These are phyloP conservation scores for Sclerotinia subarctica DNA, from an alignment of 2,329 filamentous ascomycete species.

Conservation along the genomic window DNA sequence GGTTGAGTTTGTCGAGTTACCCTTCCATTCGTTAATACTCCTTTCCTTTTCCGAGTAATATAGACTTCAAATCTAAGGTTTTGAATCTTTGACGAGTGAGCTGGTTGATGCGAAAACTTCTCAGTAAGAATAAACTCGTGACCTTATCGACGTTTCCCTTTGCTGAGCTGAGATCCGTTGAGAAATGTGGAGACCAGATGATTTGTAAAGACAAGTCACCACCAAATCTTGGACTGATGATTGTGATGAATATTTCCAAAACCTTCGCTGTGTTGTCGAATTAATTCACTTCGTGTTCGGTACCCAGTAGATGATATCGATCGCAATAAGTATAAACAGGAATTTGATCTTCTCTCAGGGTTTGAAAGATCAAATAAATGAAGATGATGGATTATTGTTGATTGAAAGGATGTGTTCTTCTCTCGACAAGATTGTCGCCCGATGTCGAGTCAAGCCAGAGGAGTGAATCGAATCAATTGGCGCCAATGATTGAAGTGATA, in stretches of 20 bases:
- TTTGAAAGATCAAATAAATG: not conserved
- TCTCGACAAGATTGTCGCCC: not conserved
- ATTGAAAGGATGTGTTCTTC: not conserved
- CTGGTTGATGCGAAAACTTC: not conserved
- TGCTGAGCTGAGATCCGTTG: not conserved
- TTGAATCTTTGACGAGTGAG: not conserved
- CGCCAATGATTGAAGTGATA: not conserved
- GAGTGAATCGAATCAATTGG: conserved; percentile 8
- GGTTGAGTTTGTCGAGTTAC: not conserved
- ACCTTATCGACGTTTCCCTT: conserved; percentile 18
- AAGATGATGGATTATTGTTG: not conserved
- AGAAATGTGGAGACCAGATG: conserved; percentile 15
- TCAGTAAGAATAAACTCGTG: conserved; percentile 6
- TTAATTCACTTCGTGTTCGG: not conserved
- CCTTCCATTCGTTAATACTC: conserved; percentile 2
- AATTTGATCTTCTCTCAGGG: not conserved
- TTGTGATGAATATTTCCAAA: not conserved
- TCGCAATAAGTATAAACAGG: too few relatives aligned
- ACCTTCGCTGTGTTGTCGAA: not conserved
- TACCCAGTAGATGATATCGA: not conserved
- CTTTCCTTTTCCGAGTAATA: not conserved
- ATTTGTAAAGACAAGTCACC: conserved; percentile 1
- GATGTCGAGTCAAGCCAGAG: not conserved
- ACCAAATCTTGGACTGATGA: not conserved
- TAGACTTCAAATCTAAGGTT: not conserved